phyloP scores from a whole-genome alignment of 2,329 filamentous ascomycete species.

The Pseudogymnoascus destructans region DNA sequence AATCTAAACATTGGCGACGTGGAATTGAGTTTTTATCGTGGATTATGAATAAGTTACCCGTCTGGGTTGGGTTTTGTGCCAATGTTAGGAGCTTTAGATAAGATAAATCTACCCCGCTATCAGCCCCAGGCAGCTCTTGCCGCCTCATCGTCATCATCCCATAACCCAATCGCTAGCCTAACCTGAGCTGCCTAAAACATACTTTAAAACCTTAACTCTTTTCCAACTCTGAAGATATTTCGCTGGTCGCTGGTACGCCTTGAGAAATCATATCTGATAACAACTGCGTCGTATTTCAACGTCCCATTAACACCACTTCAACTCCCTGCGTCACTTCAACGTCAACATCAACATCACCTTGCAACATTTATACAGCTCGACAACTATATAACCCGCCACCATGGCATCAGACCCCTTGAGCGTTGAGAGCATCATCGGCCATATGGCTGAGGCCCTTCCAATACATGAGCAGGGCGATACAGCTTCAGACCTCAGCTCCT shows the following conservation, averaged over 20 bases:
- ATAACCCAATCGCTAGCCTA: neutral
- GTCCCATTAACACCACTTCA: neutral
- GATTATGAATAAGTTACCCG: neutral
- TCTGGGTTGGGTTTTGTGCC: neutral
- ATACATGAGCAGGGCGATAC: conserved; percentile 39
- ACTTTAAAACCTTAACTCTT: neutral
- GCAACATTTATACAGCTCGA: neutral
- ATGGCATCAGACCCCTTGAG: conserved; percentile 30
- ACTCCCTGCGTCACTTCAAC: neutral
- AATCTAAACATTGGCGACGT: neutral
- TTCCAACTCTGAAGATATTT: neutral
- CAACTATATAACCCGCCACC: conserved; percentile 9
- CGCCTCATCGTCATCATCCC: conserved; percentile 7
- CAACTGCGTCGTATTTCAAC: neutral
- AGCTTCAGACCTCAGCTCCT: conserved; percentile 51
- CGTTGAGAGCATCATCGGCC: conserved; percentile 35
- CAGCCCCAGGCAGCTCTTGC: conserved; percentile 11
- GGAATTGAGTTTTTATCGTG: neutral
- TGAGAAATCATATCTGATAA: neutral
- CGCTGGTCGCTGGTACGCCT: neutral
- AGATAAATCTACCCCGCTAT: conserved; percentile 10
- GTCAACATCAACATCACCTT: neutral
- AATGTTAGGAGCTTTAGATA: neutral
- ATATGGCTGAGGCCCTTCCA: conserved; percentile 48
- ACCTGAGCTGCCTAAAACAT: neutral